phyloP scores from a whole-genome alignment of 129 eudicot species.

The Flaveria brownii region DNA sequence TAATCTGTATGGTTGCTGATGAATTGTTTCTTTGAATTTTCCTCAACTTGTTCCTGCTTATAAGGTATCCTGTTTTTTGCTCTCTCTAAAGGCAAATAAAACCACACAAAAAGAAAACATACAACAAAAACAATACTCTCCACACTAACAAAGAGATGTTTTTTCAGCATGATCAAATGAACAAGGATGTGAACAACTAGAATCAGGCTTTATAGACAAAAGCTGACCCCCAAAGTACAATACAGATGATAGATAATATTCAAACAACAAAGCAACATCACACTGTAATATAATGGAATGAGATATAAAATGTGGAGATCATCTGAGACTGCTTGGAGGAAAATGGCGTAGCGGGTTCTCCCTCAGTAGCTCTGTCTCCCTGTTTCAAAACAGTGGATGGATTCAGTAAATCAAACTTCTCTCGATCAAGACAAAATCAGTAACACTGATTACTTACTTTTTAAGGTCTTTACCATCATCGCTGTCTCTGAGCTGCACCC shows the following conservation, averaged over 20 bases:
- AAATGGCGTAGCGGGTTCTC: constrained; percentile 79
- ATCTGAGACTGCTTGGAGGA: constrained; percentile 60
- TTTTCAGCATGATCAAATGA: not conserved
- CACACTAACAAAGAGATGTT: not conserved
- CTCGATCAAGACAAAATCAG: not conserved
- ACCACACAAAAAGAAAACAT: not conserved
- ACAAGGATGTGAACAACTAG: constrained; percentile 18
- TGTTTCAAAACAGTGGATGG: constrained; percentile 22
- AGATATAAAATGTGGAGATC: constrained; percentile 26
- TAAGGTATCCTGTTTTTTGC: too few relatives aligned
- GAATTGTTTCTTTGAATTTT: too few relatives aligned
- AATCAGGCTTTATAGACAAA: constrained; percentile 49
- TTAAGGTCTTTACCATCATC: constrained; percentile 56
- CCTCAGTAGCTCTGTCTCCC: constrained; percentile 79
- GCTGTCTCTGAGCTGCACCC: constrained; percentile 56
- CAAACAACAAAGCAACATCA: constrained; percentile 30
- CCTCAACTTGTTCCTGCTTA: too few relatives aligned
- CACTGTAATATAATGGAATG: not conserved
- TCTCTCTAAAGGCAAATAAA: constrained; percentile 1
- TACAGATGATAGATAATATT: not conserved
- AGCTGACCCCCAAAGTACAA: constrained; percentile 20
- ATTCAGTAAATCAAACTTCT: not conserved
- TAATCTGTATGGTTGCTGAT: too few relatives aligned
- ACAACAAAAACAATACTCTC: not conserved
- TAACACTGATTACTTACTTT: constrained; percentile 49